phyloP scores from a whole-genome alignment of 2,329 filamentous ascomycete genomes.

The Fusarium protoensiforme region DNA sequence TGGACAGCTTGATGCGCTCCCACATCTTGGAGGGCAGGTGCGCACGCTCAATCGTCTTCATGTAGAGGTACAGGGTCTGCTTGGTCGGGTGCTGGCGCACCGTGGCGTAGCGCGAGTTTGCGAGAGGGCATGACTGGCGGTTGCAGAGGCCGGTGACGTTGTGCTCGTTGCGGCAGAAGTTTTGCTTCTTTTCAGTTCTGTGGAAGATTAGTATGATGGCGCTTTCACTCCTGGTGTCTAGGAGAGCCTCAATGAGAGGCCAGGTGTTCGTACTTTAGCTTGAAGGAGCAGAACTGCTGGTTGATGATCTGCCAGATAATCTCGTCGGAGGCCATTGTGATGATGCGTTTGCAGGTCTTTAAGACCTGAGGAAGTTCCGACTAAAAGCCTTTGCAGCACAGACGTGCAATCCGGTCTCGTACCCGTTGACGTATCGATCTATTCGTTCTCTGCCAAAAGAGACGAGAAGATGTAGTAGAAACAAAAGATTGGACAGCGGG shows the following conservation, averaged over 20 bases:
- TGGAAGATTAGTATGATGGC: slow-evolving; percentile 41
- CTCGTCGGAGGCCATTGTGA: slow-evolving; percentile 86
- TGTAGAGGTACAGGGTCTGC: slow-evolving; percentile 91
- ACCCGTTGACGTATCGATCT: not conserved
- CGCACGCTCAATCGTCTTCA: slow-evolving; percentile 91
- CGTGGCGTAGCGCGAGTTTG: slow-evolving; percentile 93
- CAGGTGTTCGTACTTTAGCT: slow-evolving; percentile 76
- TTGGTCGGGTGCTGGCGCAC: slow-evolving; percentile 85
- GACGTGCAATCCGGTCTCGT: not conserved
- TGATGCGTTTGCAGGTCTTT: not conserved
- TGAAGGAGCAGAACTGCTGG: slow-evolving; percentile 94
- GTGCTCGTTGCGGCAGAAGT: slow-evolving; percentile 95
- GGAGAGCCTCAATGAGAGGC: not conserved
- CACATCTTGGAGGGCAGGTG: slow-evolving; percentile 92
- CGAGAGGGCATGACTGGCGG: slow-evolving; percentile 88
- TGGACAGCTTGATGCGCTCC: slow-evolving; percentile 90
- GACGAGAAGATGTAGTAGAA: slow-evolving; percentile 17
- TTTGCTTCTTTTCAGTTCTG: slow-evolving; percentile 86
- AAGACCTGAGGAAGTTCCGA: not conserved
- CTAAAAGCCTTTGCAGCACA: not conserved
- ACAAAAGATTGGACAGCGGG: slow-evolving; percentile 21
- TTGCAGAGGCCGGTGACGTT: slow-evolving; percentile 88
- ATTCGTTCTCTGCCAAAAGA: slow-evolving; percentile 5
- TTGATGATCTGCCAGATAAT: slow-evolving; percentile 98
- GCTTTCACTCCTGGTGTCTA: not conserved